phyloP scores from a whole-genome alignment of 2,329 filamentous ascomycete species.

The Pseudofabraea citricarpa region DNA sequence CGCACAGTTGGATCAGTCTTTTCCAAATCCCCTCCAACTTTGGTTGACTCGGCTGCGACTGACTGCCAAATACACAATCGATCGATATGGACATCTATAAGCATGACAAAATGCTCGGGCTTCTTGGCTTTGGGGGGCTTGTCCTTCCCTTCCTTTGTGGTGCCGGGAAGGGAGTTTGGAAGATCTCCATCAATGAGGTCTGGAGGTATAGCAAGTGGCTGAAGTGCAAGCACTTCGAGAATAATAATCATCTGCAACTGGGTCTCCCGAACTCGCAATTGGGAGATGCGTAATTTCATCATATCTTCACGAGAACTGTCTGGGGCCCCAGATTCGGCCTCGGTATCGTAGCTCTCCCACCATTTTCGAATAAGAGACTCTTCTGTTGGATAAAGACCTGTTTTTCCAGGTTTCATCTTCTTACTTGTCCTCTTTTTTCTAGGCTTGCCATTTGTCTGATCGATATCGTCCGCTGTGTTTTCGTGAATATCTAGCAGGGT shows the following conservation, averaged over 20 bases:
- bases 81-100: slow-evolving; percentile 71
- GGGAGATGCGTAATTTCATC: slow-evolving; percentile 54
- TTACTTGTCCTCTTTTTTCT: slow-evolving; percentile 52
- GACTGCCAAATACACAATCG: slow-evolving; percentile 82
- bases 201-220: slow-evolving; percentile 42
- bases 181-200: slow-evolving; percentile 23
- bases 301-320: slow-evolving; percentile 45
- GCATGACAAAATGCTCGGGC: slow-evolving; percentile 54
- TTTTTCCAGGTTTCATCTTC: slow-evolving; percentile 62
- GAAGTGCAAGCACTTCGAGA: slow-evolving; percentile 70
- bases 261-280: slow-evolving; percentile 69
- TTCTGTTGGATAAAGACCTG: slow-evolving; percentile 65
- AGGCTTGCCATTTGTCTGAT: slow-evolving; percentile 33
- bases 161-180: slow-evolving; percentile 24
- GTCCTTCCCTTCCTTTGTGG: slow-evolving; percentile 14
- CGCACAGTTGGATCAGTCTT: slow-evolving; percentile 11
- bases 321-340: slow-evolving; percentile 39
- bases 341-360: slow-evolving; percentile 61
- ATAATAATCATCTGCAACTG: slow-evolving; percentile 77
- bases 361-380: slow-evolving; percentile 60
- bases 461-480: slow-evolving; percentile 42
- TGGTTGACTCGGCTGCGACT: slow-evolving; percentile 56
- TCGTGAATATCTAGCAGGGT: slow-evolving; percentile 47
- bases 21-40: slow-evolving; percentile 35
- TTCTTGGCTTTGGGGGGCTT: slow-evolving; percentile 26